Percentiles rank a stretch among this genome's conserved stretches.
phyloP scores from a whole-genome alignment of 768 basidiomycete species.

The Trichaptum fuscoviolaceum region DNA sequence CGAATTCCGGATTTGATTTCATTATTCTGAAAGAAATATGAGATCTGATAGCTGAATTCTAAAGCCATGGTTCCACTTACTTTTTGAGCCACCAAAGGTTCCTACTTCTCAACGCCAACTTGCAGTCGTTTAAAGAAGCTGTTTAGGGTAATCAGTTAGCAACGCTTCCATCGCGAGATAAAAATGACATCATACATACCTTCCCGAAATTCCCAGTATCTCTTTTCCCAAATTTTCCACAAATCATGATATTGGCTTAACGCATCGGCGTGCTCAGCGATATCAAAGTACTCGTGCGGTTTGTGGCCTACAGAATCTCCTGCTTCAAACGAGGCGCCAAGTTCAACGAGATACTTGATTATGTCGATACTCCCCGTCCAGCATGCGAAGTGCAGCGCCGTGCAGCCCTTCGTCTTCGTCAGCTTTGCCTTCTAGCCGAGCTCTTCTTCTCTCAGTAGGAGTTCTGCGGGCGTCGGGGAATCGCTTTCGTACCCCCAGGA shows the following conservation, averaged over 20 bases:
- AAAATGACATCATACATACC: background rate
- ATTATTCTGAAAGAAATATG: background rate
- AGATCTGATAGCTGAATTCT: too few relatives aligned
- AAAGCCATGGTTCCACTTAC: background rate
- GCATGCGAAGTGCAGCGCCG: constrained; percentile 3
- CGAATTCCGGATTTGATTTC: background rate
- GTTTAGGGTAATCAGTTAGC: background rate
- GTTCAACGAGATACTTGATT: background rate
- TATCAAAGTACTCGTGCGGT: background rate
- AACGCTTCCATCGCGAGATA: background rate
- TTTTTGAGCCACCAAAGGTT: background rate
- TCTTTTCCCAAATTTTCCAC: background rate
- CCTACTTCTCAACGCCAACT: background rate
- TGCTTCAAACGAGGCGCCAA: background rate
- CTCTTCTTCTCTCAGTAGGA: background rate
- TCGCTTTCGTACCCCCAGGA: background rate
- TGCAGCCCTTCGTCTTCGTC: background rate
- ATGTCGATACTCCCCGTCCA: background rate
- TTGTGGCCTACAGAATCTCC: background rate
- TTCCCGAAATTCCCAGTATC: background rate
- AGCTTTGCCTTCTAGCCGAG: background rate
- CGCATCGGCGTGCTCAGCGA: background rate
- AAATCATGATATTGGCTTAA: background rate
- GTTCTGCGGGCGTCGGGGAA: background rate
- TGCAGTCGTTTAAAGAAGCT: background rate